Percentiles rank a stretch among this genome's conserved stretches.
These are phyloP conservation scores for Aspergillus fijiensis DNA, from an alignment of 2,329 filamentous ascomycete genomes.

Conservation along the genomic window DNA sequence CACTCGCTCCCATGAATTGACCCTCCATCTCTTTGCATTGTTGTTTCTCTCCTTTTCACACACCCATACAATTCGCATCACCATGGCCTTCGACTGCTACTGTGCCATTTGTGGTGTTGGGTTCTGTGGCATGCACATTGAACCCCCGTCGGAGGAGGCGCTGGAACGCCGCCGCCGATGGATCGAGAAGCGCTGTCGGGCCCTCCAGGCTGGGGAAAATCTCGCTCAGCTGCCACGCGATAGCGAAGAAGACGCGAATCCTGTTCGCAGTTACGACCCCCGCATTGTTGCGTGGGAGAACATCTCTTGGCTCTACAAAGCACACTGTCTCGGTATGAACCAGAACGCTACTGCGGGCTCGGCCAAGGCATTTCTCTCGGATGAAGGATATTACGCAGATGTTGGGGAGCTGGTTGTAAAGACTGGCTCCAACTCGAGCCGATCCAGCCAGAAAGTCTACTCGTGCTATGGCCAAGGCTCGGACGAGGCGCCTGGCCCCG, in stretches of 20 bases:
- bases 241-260: constrained; percentile 13
- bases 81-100: constrained; percentile 26
- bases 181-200: constrained; percentile 19
- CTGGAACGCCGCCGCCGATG: constrained; percentile 19
- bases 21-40: neutral
- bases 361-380: constrained; percentile 22
- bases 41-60: neutral
- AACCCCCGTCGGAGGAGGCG: constrained; percentile 18
- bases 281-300: constrained; percentile 18
- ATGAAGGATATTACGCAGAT: constrained; percentile 24
- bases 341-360: constrained; percentile 7
- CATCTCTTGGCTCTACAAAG: constrained; percentile 21
- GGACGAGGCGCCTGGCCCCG: constrained; percentile 20
- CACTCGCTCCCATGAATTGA: neutral
- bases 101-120: constrained; percentile 24
- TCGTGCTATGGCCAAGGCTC: constrained; percentile 21
- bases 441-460: neutral
- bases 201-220: constrained; percentile 12
- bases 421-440: constrained; percentile 1
- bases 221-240: constrained; percentile 8
- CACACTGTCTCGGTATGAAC: constrained; percentile 19
- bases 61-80: neutral
- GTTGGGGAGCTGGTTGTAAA: constrained; percentile 22
- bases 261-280: constrained; percentile 23
- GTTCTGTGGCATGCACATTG: constrained; percentile 24